phyloP scores from a whole-genome alignment of 306 rosid species.

The Quercus engelmannii region DNA sequence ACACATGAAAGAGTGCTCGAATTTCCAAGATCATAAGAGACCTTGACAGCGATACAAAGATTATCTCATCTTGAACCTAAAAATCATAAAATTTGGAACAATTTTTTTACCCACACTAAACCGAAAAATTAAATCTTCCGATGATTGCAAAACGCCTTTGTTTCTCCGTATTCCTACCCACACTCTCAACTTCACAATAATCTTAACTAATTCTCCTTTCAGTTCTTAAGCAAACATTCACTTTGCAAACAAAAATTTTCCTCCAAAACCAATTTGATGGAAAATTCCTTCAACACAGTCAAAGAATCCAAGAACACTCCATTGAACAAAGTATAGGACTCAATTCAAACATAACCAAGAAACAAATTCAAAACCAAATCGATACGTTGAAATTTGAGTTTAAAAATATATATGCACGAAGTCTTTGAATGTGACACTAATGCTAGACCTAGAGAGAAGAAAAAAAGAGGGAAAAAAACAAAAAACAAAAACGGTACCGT shows the following conservation, averaged over 20 bases:
- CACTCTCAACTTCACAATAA: neutral
- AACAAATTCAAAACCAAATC: too few species aligned
- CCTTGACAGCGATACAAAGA: neutral
- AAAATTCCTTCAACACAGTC: too few species aligned
- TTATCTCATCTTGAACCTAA: neutral
- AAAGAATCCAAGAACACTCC: too few species aligned
- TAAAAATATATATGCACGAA: too few species aligned
- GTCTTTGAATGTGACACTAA: too few species aligned
- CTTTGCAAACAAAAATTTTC: neutral
- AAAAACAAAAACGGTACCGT: slow-evolving; percentile 34
- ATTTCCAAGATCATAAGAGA: neutral
- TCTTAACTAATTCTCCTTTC: neutral
- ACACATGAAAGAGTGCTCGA: neutral
- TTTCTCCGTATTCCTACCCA: neutral
- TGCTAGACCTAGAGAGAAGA: neutral
- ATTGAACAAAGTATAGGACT: too few species aligned
- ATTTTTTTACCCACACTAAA: neutral
- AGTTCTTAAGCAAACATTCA: neutral
- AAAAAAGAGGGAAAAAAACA: neutral
- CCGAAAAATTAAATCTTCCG: neutral
- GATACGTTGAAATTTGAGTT: too few species aligned
- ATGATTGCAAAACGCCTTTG: neutral
- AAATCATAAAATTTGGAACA: neutral
- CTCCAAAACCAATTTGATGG: too few species aligned
- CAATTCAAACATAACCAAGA: too few species aligned